Evolutionary conservation across 1,139 yeast genomes (phyloP).

Genomic region (Hansenula lynferdii): DNA sequence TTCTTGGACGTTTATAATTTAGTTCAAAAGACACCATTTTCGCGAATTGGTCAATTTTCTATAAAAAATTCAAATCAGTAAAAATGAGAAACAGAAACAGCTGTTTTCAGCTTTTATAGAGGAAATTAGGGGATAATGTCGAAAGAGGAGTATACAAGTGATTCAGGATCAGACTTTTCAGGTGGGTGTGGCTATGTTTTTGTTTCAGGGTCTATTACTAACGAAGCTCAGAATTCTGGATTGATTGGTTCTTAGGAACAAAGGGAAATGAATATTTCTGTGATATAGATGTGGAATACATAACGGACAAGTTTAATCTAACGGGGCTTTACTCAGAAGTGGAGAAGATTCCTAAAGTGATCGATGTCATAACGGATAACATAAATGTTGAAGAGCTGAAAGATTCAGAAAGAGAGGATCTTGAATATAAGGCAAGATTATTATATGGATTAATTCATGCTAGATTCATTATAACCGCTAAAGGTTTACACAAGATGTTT

Average conservation of each 20-base stretch:
- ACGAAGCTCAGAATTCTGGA: conserved; percentile 70
- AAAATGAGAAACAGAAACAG: too few species aligned
- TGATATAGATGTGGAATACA: conserved; percentile 90
- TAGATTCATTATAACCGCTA: conserved; percentile 79
- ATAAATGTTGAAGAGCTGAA: conserved; percentile 41
- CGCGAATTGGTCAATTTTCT: too few species aligned
- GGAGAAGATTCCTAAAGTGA: conserved; percentile 67
- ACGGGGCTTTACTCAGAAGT: conserved; percentile 91
- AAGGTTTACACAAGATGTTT: conserved; percentile 90
- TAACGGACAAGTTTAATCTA: conserved; percentile 87
- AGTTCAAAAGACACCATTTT: too few species aligned
- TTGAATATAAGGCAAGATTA: conserved; percentile 79
- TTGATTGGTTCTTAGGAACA: conserved; percentile 83
- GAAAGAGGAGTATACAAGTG: conserved; percentile 31
- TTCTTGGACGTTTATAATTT: too few species aligned
- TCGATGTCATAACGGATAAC: conserved; percentile 81
- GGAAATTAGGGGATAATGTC: too few species aligned
- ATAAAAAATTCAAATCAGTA: too few species aligned
- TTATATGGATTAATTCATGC: conserved; percentile 76
- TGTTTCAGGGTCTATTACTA: too few species aligned
- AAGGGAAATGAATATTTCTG: conserved; percentile 96
- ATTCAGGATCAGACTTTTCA: conserved; percentile 28
- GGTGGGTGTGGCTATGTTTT: too few species aligned
- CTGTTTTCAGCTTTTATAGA: too few species aligned
- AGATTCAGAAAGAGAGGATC: conserved; percentile 46